Conservation (phyloP, 345 rosid species). For the Salix purpurea region DNA sequence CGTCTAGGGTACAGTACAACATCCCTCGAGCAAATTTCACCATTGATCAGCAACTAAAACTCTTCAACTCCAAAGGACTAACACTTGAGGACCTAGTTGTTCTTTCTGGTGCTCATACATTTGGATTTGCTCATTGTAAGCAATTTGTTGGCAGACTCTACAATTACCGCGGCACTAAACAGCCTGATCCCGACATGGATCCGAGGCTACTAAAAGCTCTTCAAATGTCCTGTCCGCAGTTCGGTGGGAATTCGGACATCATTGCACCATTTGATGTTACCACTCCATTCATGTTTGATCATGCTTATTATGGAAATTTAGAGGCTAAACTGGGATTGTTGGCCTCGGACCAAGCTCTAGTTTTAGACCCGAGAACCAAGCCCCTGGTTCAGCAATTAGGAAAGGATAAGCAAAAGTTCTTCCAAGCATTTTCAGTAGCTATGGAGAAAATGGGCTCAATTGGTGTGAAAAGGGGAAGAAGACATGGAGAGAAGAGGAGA, state of each 20-base stretch:
- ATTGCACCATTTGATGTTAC: constrained; percentile 66
- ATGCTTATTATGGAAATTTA: constrained; percentile 55
- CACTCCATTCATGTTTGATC: constrained; percentile 71
- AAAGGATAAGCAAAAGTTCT: constrained; percentile 49
- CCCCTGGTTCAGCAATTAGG: constrained; percentile 48
- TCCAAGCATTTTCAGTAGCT: constrained; percentile 57
- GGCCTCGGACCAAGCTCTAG: constrained; percentile 58
- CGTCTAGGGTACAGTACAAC: constrained; percentile 46
- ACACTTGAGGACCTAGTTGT: constrained; percentile 58
- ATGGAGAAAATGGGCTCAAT: constrained; percentile 84
- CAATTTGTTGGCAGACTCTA: constrained; percentile 60
- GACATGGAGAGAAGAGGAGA: constrained; percentile 66
- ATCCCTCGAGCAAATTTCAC: constrained; percentile 67
- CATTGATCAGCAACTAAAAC: constrained; percentile 54
- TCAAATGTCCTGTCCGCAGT: constrained; percentile 59
- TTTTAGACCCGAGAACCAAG: constrained; percentile 56
- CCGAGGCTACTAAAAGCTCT: constrained; percentile 63
- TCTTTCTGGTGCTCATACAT: constrained; percentile 80
- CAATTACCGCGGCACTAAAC: constrained; percentile 45
- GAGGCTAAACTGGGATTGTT: constrained; percentile 56
- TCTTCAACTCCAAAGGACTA: constrained; percentile 70
- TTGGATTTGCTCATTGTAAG: constrained; percentile 76
- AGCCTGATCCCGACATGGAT: constrained; percentile 59
- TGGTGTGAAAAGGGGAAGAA: constrained; percentile 66
- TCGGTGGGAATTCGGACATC: constrained; percentile 45